phyloP scores from a whole-genome alignment of 306 rosid species.

The Canavalia gladiata region DNA sequence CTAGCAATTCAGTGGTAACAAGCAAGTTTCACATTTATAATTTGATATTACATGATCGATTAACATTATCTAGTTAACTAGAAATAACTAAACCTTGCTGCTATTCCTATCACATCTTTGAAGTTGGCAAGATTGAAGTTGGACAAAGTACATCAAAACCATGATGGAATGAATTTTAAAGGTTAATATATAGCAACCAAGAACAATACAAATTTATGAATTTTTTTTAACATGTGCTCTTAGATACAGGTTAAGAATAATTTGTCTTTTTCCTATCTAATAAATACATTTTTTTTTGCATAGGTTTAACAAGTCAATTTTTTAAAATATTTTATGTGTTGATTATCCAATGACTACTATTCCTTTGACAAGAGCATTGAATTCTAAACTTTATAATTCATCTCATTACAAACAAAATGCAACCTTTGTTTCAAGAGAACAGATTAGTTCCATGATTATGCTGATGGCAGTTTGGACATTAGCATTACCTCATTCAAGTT shows the following conservation, averaged over 20 bases:
- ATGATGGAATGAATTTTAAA: neutral
- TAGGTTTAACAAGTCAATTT: neutral
- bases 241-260: neutral
- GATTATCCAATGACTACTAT: neutral
- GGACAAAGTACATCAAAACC: constrained; percentile 1
- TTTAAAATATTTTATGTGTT: neutral
- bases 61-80: neutral
- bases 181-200: constrained; percentile 8
- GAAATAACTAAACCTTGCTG: neutral
- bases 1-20: neutral
- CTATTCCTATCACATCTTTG: neutral
- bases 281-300: neutral
- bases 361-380: constrained; percentile 6
- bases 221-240: neutral
- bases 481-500: constrained; percentile 86
- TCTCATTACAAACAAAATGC: neutral
- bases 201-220: neutral
- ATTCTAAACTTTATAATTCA: neutral
- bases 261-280: neutral
- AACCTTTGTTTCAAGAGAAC: neutral
- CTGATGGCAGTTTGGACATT: constrained; percentile 5
- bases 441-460: constrained; percentile 15
- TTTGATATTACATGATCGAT: neutral
- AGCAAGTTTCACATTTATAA: neutral
- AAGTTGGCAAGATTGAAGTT: neutral